A percentile compares a stretch with the other conserved stretches of the same genome.
These are phyloP conservation scores for Cryphonectria carpinicola DNA, from an alignment of 2,329 filamentous ascomycete genomes.

Conservation along the genomic window DNA sequence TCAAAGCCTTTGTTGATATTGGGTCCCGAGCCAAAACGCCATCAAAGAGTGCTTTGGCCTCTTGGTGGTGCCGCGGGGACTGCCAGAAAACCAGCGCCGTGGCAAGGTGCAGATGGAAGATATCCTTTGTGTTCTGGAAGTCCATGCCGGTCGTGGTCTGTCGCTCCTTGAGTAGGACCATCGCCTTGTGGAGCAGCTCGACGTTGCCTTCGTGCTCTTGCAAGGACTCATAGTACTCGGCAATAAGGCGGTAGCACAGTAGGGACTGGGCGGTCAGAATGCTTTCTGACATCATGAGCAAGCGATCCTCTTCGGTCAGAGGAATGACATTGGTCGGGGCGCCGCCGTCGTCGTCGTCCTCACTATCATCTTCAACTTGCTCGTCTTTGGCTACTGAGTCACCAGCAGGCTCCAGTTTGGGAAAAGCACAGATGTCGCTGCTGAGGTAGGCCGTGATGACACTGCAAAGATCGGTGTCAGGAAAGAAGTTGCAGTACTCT, in stretches of 20 bases:
- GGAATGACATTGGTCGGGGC: constrained; percentile 58
- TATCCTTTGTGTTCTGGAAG: constrained; percentile 72
- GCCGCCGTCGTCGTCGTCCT: constrained; percentile 61
- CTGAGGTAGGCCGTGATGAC: constrained; percentile 81
- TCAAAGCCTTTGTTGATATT: constrained; percentile 77
- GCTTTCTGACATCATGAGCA: constrained; percentile 80
- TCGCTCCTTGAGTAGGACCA: constrained; percentile 63
- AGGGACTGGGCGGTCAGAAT: constrained; percentile 70
- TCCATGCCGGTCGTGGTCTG: constrained; percentile 68
- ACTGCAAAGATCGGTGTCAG: constrained; percentile 79
- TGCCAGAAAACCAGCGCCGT: constrained; percentile 92
- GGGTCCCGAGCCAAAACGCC: constrained; percentile 76
- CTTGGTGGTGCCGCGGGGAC: constrained; percentile 83
- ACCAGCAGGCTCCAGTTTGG: constrained; percentile 41
- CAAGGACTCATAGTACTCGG: constrained; percentile 79
- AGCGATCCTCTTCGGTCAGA: constrained; percentile 74
- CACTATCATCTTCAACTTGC: constrained; percentile 56
- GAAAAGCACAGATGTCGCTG: constrained; percentile 84
- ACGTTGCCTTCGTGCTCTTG: constrained; percentile 85
- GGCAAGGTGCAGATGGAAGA: constrained; percentile 75
- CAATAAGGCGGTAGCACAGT: constrained; percentile 81
- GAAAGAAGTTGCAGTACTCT: constrained; percentile 83
- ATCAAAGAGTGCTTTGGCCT: constrained; percentile 86
- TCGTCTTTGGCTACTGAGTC: constrained; percentile 39
- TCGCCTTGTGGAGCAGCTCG: constrained; percentile 77